Evolutionary conservation across 2,329 filamentous ascomycete genomes (phyloP).

Genomic region (Fusarium tanahbumbuense): DNA sequence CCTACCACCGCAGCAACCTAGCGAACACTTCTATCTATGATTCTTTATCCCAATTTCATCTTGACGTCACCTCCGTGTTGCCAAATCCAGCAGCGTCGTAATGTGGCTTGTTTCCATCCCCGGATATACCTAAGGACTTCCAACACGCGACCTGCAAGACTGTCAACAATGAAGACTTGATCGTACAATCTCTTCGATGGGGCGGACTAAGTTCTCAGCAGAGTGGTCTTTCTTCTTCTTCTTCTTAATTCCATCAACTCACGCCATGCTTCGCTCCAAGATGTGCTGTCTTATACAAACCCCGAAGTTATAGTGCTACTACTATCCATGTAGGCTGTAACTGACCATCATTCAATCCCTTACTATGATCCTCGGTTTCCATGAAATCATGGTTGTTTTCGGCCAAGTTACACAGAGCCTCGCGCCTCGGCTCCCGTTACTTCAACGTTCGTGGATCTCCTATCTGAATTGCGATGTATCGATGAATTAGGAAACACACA

Average conservation of each 20-base stretch:
- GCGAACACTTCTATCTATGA: not conserved
- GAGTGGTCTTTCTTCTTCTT: not conserved
- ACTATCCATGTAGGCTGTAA: not conserved
- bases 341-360: not conserved
- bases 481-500: not conserved
- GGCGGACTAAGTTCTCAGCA: not conserved
- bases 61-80: conserved; percentile 20
- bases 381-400: not conserved
- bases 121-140: not conserved
- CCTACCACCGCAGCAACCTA: conserved; percentile 3
- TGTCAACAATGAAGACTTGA: not conserved
- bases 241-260: too few relatives aligned
- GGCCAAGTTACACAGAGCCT: conserved; percentile 4
- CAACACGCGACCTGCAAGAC: not conserved
- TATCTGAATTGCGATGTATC: not conserved
- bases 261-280: not conserved
- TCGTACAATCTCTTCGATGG: not conserved
- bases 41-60: not conserved
- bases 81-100: conserved; percentile 3
- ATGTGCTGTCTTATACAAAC: not conserved
- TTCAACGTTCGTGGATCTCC: not conserved
- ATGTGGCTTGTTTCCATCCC: not conserved
- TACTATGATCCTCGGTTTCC: not conserved
- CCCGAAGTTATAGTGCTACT: not conserved
- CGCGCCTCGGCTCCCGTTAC: conserved; percentile 29